Evolutionary conservation across 1,139 yeast genomes (phyloP).

Genomic region (Yamadazyma pseudoaaseri): DNA sequence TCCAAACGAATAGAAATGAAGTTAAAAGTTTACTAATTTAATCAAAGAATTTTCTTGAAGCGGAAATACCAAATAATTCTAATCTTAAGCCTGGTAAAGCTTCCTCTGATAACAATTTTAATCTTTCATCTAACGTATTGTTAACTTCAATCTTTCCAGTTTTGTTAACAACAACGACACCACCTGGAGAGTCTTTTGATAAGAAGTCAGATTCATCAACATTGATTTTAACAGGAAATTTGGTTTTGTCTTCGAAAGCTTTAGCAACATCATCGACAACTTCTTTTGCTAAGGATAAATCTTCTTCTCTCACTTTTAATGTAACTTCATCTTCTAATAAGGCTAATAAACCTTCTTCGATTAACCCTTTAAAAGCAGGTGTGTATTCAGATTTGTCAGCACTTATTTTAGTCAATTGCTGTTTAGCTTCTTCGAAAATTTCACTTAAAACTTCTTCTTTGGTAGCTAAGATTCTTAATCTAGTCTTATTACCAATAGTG

Average conservation of each 20-base stretch:
- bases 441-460: constrained; percentile 79
- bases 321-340: constrained; percentile 69
- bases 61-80: constrained; percentile 86
- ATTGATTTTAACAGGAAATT: constrained; percentile 46
- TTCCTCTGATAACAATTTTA: constrained; percentile 74
- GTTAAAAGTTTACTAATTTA: too few relatives aligned
- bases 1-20: too few relatives aligned
- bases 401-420: constrained; percentile 57
- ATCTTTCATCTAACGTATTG: constrained; percentile 93
- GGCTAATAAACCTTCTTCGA: constrained; percentile 78
- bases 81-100: constrained; percentile 91
- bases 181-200: constrained; percentile 74
- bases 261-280: constrained; percentile 63
- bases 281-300: constrained; percentile 61
- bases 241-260: constrained; percentile 59
- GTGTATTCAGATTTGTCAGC: constrained; percentile 54
- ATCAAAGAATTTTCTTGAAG: constrained; percentile 87
- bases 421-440: constrained; percentile 69
- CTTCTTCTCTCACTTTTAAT: constrained; percentile 69
- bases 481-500: constrained; percentile 90
- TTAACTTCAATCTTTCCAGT: constrained; percentile 84
- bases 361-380: constrained; percentile 69
- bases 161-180: constrained; percentile 69
- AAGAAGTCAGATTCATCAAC: constrained; percentile 59
- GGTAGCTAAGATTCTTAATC: constrained; percentile 84